Conservation (phyloP, 176 grass and related monocot species). For the Chrysopogon serrulatus region DNA sequence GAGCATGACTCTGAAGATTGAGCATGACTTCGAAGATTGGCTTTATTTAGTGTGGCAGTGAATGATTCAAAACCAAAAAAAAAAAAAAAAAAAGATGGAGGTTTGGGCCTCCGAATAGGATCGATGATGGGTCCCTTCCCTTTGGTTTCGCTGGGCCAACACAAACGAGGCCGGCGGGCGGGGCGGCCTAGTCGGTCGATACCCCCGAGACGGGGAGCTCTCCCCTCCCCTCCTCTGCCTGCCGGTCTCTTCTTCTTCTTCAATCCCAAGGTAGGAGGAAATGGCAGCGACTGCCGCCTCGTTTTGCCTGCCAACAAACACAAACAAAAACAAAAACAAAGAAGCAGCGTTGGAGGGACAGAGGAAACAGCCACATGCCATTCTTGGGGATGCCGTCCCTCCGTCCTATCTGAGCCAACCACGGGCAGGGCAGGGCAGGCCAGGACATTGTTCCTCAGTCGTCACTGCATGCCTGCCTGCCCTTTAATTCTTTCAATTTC, state of each 20-base stretch:
- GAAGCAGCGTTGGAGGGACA: not conserved
- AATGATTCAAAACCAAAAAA: not conserved
- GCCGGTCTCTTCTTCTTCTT: not conserved
- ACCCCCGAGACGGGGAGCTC: conserved; percentile 17
- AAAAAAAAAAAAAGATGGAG: not conserved
- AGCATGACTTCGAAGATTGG: not conserved
- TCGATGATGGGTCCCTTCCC: not conserved
- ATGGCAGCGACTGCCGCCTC: conserved; percentile 8
- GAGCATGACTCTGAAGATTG: not conserved
- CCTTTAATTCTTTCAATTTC: not conserved
- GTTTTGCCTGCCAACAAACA: not conserved
- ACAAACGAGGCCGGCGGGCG: too few species aligned
- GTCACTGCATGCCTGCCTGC: not conserved
- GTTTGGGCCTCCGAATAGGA: not conserved
- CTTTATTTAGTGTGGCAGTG: not conserved
- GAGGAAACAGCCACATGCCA: not conserved
- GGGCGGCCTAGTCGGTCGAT: not conserved
- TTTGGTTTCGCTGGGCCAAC: conserved; percentile 1
- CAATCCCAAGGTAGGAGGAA: not conserved
- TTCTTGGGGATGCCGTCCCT: conserved; percentile 38
- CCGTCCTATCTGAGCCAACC: conserved; percentile 1
- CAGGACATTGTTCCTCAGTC: not conserved
- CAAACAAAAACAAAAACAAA: not conserved
- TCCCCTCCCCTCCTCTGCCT: not conserved
- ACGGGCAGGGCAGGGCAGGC: too few species aligned